Conservation (phyloP, 345 rosid species). For the Garcia nutans region DNA sequence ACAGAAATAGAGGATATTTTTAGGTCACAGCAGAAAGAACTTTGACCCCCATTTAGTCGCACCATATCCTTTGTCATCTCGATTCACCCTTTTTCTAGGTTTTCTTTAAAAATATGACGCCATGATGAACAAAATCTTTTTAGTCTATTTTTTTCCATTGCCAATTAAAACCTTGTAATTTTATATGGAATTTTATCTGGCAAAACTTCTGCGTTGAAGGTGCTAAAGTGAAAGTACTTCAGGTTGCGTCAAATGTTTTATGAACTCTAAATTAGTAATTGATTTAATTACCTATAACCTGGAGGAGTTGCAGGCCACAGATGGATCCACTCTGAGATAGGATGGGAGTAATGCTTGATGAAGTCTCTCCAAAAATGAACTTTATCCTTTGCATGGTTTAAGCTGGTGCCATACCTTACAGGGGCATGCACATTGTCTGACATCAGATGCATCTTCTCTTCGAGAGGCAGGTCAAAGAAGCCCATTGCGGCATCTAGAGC, state of each 20-base stretch:
- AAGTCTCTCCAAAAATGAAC: constrained; percentile 68
- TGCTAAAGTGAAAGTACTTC: too few species aligned
- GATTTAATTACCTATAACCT: constrained; percentile 46
- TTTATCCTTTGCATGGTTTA: constrained; percentile 49
- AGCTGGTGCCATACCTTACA: constrained; percentile 60
- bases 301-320: constrained; percentile 69
- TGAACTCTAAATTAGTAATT: background rate
- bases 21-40: background rate
- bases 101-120: background rate
- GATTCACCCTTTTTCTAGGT: background rate
- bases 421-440: constrained; percentile 52
- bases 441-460: constrained; percentile 47
- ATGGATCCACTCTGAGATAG: constrained; percentile 54
- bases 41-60: constrained; percentile 1
- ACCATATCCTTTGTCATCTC: background rate
- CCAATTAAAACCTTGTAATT: background rate
- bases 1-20: background rate
- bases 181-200: background rate
- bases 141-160: background rate
- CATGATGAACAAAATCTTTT: background rate
- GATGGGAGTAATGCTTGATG: constrained; percentile 61
- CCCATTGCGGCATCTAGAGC: constrained; percentile 46
- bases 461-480: constrained; percentile 56
- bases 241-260: background rate
- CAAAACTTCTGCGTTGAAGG: background rate